Evolutionary conservation across 2,329 filamentous ascomycete species (phyloP).

Genomic region (Rosellinia necatrix): DNA sequence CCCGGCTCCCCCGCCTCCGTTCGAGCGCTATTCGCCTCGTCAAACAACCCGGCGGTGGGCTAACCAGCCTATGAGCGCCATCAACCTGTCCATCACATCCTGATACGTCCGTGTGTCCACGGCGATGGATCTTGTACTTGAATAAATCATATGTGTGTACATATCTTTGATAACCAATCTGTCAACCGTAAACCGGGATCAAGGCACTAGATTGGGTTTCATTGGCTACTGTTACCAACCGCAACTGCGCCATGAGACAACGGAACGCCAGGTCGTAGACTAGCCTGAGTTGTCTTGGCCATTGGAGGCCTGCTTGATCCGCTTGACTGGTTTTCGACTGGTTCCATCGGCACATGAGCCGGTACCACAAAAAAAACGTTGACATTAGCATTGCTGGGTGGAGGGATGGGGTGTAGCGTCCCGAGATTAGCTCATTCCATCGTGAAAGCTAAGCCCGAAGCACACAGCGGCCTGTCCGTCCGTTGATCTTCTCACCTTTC

Average conservation of each 20-base stretch:
- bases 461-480: conserved; percentile 4
- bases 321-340: conserved; percentile 12
- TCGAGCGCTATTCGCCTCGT: too few species aligned
- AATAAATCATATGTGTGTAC: too few species aligned
- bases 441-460: conserved; percentile 5
- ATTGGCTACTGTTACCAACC: conserved; percentile 22
- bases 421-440: conserved; percentile 16
- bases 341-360: conserved; percentile 24
- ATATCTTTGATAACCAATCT: background rate
- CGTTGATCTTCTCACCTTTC: background rate
- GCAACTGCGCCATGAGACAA: too few species aligned
- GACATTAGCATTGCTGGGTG: conserved; percentile 21
- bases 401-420: too few species aligned
- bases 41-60: too few species aligned
- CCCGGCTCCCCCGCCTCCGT: too few species aligned
- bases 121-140: too few species aligned
- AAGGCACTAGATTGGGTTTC: background rate
- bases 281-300: conserved; percentile 22
- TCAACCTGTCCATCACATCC: too few species aligned
- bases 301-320: conserved; percentile 20
- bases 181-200: conserved; percentile 12
- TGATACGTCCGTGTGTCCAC: too few species aligned
- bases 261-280: too few species aligned
- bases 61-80: too few species aligned
- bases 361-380: conserved; percentile 24